Base-by-base conservation (phyloP, 441 rosid species). In the Pelargonium cotyledonis region DNA sequence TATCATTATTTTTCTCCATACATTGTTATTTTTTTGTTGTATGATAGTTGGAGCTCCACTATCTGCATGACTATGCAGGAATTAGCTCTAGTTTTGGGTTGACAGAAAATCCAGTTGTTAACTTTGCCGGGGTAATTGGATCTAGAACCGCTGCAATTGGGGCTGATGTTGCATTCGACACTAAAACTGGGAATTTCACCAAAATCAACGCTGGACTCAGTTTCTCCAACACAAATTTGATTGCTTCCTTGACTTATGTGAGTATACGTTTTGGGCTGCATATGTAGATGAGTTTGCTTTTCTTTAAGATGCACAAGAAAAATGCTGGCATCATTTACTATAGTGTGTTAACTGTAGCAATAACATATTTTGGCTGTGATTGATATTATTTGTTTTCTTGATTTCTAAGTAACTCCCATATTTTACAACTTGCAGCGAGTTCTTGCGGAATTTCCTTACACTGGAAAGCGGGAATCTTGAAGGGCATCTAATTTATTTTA, bases 31-130 rank as follows among this genome's bases (percentile, higher is more conserved):
- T n/a, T 63, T 15, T 58, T 21, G 68, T 61, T 66, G 57, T 18
- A 46, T 65, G 12, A 41, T 82, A 94, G 99, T 21, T 87, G 77
- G 97, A 94, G 82, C 71, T 94, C 68, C 99, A 91, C 68, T 94
- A 88, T 82, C 78, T 89, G 87, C 94, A 89, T 80, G 99, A 94
- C 60, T 85, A 82, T 64, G 89, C 89, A 0, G 97, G 92, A 73
- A 80, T 91, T 65, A 87, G 87, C 85, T 71, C 95, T 5, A 86
- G 94, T 69, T 68, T 91, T 72, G 96, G 90, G 38, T 81, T 94
- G 83, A 86, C 97, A 16, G 90, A 87, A 21, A 88, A 85, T 75
- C 99, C 99, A 0, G 19, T 78, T 75, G 85, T 91, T 64, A 88
- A 91, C 83, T 84, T 89, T 71, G 82, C 99, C 0, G 91, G 91